Base-by-base conservation (phyloP, 2,329 filamentous ascomycete species). In the Coniochaeta hoffmannii region DNA sequence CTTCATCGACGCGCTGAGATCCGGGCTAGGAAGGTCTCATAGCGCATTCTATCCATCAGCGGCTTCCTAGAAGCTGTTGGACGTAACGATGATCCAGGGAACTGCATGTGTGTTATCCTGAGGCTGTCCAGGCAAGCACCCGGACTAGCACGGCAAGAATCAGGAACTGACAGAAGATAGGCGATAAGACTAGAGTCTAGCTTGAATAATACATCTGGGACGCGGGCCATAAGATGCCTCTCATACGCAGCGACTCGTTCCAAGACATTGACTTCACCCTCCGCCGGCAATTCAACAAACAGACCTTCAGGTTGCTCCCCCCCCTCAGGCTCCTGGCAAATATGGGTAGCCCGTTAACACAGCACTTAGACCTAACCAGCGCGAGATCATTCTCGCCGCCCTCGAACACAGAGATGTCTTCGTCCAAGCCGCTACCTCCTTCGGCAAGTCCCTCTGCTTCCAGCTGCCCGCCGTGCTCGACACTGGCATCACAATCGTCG, bases 381-480 rank as follows among this genome's bases (percentile, higher is more conserved):
- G 89, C 57, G 91, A 97, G 65, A 91, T 97, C 56, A 93, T 97
- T 55, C 78, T 81, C 56, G 88, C 90, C 8, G 89, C 89, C 2
- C 77, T 97, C 9, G 83, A 88, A 55, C 88, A 90, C 15, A 80
- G 92, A 59, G 93, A 97, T 85, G 88, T 97, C 44, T 97, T 96
- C 66, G 81, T 97, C 1, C 93, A 97, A 71, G 93, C 93, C 50
- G 89, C 89, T 55, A 92, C 89, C 3, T 90, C 87, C 10, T 97
- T 97, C 69, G 93, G 92, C 41, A 97, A 97, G 71, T 95, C 90
- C 65, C 71, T 97, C 54, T 97, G 93, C 73, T 97, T 93, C 67
- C 92, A 97, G 68, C 78, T 97, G 1, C 92, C 92, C 9, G 92
- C 92, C 24, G 85, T 97, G 31, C 86, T 96, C 56, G 88, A 93